Percentiles rank a stretch among this genome's conserved stretches.
Evolutionary conservation across 2,329 filamentous ascomycete species (phyloP).

Genomic region (Clarireedia paspali): DNA sequence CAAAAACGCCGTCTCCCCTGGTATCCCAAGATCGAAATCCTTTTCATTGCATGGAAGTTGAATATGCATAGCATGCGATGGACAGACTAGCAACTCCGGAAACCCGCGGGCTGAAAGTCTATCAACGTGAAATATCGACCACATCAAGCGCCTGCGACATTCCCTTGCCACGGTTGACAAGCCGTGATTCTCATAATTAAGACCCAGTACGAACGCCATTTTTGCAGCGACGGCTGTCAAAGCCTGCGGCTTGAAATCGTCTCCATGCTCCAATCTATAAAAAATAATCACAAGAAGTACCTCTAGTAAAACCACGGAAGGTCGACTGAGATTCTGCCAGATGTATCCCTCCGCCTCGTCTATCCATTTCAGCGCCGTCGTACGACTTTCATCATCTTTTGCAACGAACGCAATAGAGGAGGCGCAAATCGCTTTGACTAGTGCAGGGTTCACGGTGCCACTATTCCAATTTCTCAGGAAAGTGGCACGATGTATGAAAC

Average conservation of each 20-base stretch:
- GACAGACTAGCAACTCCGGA: constrained; percentile 7
- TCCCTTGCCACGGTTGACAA: constrained; percentile 6
- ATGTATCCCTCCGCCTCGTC: constrained; percentile 4
- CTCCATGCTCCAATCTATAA: constrained; percentile 4
- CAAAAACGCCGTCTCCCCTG: constrained; percentile 6
- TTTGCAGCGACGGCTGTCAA: constrained; percentile 8
- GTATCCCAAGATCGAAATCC: constrained; percentile 9
- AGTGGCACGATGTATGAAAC: constrained; percentile 7
- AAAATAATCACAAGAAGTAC: constrained; percentile 8
- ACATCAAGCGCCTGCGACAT: constrained; percentile 5
- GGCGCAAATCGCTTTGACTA: constrained; percentile 4
- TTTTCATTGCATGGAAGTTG: constrained; percentile 8
- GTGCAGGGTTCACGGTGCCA: constrained; percentile 1
- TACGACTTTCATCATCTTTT: constrained; percentile 5
- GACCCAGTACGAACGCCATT: constrained; percentile 5
- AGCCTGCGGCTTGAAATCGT: constrained; percentile 6
- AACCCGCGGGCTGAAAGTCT: constrained; percentile 7
- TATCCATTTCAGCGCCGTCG: constrained; percentile 6
- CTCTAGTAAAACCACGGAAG: constrained; percentile 1
- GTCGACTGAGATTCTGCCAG: constrained; percentile 3
- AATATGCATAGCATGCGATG: constrained; percentile 8
- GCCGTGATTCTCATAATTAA: constrained; percentile 8
- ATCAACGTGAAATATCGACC: constrained; percentile 8
- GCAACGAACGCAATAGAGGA: constrained; percentile 8
- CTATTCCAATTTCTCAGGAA: constrained; percentile 9